phyloP scores from a whole-genome alignment of 345 rosid species.

The Carallia pectinifolia region DNA sequence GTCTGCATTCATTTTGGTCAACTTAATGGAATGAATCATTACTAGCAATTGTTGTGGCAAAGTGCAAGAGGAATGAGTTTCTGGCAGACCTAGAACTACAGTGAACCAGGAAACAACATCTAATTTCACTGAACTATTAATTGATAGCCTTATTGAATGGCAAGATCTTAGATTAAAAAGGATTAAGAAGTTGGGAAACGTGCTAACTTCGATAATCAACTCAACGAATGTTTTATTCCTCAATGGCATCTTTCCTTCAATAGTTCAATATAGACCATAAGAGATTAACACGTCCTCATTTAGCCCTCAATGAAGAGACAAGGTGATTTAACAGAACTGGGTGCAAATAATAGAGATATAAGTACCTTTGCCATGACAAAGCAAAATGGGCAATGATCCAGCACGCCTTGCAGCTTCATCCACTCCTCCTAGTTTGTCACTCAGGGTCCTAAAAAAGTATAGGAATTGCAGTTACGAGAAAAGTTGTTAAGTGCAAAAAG shows the following conservation, averaged over 20 bases:
- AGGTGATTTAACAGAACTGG: not conserved
- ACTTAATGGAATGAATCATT: not conserved
- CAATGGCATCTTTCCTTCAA: not conserved
- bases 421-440: constrained; percentile 48
- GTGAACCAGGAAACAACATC: not conserved
- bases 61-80: not conserved
- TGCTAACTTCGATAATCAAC: too few relatives aligned
- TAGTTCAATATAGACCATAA: not conserved
- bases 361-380: constrained; percentile 86
- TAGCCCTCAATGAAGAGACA: not conserved
- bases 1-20: not conserved
- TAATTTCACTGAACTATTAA: not conserved
- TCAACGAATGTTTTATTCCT: not conserved
- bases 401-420: constrained; percentile 62
- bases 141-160: not conserved
- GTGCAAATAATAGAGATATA: constrained; percentile 9
- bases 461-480: constrained; percentile 5
- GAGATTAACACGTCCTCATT: not conserved
- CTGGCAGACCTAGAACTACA: not conserved
- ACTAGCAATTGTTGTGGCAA: not conserved
- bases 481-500: not conserved
- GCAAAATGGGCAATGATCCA: constrained; percentile 71
- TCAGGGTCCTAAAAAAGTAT: constrained; percentile 52
- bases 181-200: not conserved
- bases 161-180: not conserved